Evolutionary conservation across 2,329 filamentous ascomycete genomes (phyloP).

Genomic region (Trichothecium sympodiale): DNA sequence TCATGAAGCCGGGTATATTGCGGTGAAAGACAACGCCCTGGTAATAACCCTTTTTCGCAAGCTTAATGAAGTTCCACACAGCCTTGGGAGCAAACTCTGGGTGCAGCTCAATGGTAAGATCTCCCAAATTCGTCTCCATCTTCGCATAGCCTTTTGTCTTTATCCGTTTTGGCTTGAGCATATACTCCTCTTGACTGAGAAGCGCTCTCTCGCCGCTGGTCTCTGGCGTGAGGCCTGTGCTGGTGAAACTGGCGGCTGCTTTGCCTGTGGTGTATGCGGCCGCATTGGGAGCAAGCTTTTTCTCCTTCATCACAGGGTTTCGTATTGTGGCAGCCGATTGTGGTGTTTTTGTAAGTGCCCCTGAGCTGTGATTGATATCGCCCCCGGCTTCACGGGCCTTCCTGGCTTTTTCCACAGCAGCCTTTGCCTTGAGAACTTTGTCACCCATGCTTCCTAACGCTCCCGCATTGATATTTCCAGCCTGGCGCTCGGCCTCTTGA

Average conservation of each 20-base stretch:
- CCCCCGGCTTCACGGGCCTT: slow-evolving; percentile 55
- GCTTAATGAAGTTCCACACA: slow-evolving; percentile 91
- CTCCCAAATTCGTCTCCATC: slow-evolving; percentile 76
- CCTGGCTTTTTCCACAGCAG: slow-evolving; percentile 84
- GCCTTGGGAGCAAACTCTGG: slow-evolving; percentile 86
- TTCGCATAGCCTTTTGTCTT: slow-evolving; percentile 86
- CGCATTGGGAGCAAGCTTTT: slow-evolving; percentile 65
- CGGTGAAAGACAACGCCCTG: slow-evolving; percentile 75
- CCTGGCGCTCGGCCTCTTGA: slow-evolving; percentile 55
- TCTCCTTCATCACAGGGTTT: slow-evolving; percentile 36
- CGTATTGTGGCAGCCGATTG: slow-evolving; percentile 13
- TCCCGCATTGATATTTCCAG: slow-evolving; percentile 63
- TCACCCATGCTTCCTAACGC: slow-evolving; percentile 67
- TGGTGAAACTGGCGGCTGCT: slow-evolving; percentile 90
- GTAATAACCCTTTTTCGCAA: slow-evolving; percentile 88
- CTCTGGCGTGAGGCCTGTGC: slow-evolving; percentile 83
- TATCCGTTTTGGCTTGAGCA: slow-evolving; percentile 81
- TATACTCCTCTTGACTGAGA: slow-evolving; percentile 89
- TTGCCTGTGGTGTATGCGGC: slow-evolving; percentile 83
- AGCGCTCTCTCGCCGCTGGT: slow-evolving; percentile 80
- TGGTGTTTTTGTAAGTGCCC: slow-evolving; percentile 26
- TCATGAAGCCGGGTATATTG: slow-evolving; percentile 95
- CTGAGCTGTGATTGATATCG: slow-evolving; percentile 43
- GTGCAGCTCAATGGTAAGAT: slow-evolving; percentile 79
- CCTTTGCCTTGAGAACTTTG: slow-evolving; percentile 85